Base-by-base conservation (phyloP, 2,329 filamentous ascomycete species). In the Aaosphaeria pasadenensis region DNA sequence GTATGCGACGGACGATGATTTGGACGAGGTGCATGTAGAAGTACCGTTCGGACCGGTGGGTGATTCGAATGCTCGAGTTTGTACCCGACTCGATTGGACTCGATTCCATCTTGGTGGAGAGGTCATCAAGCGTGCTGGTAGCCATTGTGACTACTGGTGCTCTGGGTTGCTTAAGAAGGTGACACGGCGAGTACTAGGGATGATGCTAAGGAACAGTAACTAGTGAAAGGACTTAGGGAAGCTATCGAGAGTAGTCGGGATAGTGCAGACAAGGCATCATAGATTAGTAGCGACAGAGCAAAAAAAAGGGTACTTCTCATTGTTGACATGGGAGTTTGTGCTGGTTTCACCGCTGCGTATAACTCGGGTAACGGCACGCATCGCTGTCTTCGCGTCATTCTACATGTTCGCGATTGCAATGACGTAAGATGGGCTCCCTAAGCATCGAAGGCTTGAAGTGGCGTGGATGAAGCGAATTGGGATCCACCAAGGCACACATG, bases 21-120 rank as follows among this genome's bases (percentile, higher is more conserved):
- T 75, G 70, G 2, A 76, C 52, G 5, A 74, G 30, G 24, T 58
- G 46, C 57, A 71, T 76, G 24, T 71, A 48, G 30, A 65, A 48
- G 42, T 70, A 72, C 45, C 71, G 71, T 29, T 74, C 67, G 43
- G 64, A 54, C 47, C 72, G 71, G 24, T 65, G 60, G 5, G 64
- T 69, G 30, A 73, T 47, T 9, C 57, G 59, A 41, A 75, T 62
- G 46, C 58, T 55, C 0, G 57, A 50, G 33, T 47, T 11, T 5
- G 39, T 32, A 13, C 13, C 2, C 2, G 50, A 43, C 11, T 28
- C 11, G n/a, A 42, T 48, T 5, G 50, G 47, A 5, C 39, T 13
- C n/a, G 46, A 43, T 4, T 52, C 28, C 40, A 54, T 49, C 6
- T 44, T 39, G 5, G 50, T 52, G 6, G 44, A 31, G 11, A 52